Percentiles rank a stretch among this genome's conserved stretches.
phyloP scores from a whole-genome alignment of 805 yeast species.

The Cyberlindnera galapagoensis region DNA sequence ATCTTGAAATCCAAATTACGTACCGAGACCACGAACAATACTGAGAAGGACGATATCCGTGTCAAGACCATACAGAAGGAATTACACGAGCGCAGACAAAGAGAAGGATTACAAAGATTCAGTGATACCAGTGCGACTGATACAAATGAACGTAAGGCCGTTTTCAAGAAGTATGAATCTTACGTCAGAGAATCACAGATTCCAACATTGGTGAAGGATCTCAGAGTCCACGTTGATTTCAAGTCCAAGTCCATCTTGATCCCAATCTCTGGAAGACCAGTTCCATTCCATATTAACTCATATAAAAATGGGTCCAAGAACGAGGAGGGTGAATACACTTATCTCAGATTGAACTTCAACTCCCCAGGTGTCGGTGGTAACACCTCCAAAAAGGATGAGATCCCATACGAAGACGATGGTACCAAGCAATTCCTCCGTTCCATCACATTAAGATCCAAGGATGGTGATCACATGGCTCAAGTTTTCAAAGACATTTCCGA shows the following conservation, averaged over 20 bases:
- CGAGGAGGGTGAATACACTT: slow-evolving; percentile 94
- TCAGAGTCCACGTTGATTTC: slow-evolving; percentile 80
- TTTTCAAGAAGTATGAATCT: slow-evolving; percentile 91
- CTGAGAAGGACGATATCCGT: slow-evolving; percentile 72
- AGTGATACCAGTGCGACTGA: slow-evolving; percentile 72
- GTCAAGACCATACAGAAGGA: slow-evolving; percentile 78
- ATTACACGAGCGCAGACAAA: slow-evolving; percentile 77
- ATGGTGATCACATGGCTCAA: slow-evolving; percentile 85
- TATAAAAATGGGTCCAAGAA: slow-evolving; percentile 91
- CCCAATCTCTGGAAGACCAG: slow-evolving; percentile 94
- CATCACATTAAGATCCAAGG: slow-evolving; percentile 82
- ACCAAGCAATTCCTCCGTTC: slow-evolving; percentile 84
- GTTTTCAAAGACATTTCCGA: slow-evolving; percentile 87
- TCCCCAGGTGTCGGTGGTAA: slow-evolving; percentile 86
- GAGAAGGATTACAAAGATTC: slow-evolving; percentile 78
- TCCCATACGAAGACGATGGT: slow-evolving; percentile 86
- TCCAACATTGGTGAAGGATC: slow-evolving; percentile 74
- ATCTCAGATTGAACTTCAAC: slow-evolving; percentile 82
- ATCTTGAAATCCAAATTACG: slow-evolving; percentile 74
- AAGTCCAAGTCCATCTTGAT: slow-evolving; percentile 83
- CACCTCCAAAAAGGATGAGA: slow-evolving; percentile 61
- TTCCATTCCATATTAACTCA: slow-evolving; percentile 93
- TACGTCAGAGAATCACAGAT: slow-evolving; percentile 90
- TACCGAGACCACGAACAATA: slow-evolving; percentile 65
- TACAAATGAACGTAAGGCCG: slow-evolving; percentile 51